phyloP scores from a whole-genome alignment of 2,329 filamentous ascomycete species.

The Trichoderma atrobrunneum region DNA sequence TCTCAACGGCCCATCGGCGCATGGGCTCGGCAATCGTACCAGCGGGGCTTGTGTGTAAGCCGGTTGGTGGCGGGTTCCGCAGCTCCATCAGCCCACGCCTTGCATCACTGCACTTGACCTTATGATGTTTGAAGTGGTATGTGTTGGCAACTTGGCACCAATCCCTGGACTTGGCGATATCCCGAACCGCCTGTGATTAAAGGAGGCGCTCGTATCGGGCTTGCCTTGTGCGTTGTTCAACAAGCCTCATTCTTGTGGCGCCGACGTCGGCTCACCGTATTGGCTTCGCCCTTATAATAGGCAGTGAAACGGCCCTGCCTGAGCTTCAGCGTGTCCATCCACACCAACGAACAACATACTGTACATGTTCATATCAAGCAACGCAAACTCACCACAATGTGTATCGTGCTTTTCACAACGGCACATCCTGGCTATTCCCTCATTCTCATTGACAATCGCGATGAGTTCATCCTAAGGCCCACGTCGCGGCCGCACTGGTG shows the following conservation, averaged over 20 bases:
- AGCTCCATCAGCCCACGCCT: conserved; percentile 11
- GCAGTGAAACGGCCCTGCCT: background rate
- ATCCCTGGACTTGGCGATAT: background rate
- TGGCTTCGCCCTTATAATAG: conserved; percentile 6
- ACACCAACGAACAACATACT: background rate
- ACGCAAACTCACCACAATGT: conserved; percentile 51
- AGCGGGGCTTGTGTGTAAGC: background rate
- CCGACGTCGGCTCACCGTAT: conserved; percentile 12
- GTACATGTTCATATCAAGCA: background rate
- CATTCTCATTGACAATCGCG: conserved; percentile 74
- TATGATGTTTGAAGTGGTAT: conserved; percentile 7
- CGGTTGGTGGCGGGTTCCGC: conserved; percentile 6
- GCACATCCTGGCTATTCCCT: conserved; percentile 72
- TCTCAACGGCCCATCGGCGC: background rate
- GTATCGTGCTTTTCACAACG: conserved; percentile 73
- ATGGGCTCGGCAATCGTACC: background rate
- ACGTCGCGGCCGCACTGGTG: conserved; percentile 65
- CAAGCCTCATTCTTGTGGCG: background rate
- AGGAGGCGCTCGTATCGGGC: background rate
- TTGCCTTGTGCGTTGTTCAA: background rate
- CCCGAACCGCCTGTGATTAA: background rate
- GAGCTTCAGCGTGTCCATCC: background rate
- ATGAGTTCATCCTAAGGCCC: conserved; percentile 66
- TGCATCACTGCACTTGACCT: background rate
- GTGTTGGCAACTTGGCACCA: conserved; percentile 7